phyloP scores from a whole-genome alignment of 1,284 basidiomycete genomes.

The Rhodotorula sp. region DNA sequence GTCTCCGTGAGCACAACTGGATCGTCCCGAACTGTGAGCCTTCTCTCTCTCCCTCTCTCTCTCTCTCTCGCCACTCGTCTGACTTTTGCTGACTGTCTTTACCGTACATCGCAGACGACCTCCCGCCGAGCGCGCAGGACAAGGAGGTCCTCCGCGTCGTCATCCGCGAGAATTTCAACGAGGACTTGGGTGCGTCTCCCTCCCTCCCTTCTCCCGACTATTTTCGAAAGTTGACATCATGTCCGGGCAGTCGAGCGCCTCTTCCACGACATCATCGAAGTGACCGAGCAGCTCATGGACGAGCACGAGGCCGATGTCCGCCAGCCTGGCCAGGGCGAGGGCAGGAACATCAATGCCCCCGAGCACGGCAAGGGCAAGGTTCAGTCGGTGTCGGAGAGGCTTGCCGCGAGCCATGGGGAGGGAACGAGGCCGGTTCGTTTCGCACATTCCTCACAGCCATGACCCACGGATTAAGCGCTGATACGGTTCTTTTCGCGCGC shows the following conservation, averaged over 20 bases:
- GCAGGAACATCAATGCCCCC: neutral
- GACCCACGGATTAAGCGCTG: no score
- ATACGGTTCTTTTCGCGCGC: no score
- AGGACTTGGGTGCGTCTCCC: constrained; percentile 28
- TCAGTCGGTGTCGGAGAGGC: constrained; percentile 13
- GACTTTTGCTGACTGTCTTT: neutral
- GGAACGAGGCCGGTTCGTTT: constrained; percentile 21
- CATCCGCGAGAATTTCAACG: constrained; percentile 68
- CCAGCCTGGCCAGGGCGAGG: constrained; percentile 6
- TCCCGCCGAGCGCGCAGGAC: constrained; percentile 67
- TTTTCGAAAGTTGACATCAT: neutral
- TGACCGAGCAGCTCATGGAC: constrained; percentile 35
- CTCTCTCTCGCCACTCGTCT: neutral
- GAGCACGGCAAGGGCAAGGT: neutral
- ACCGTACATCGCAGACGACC: constrained; percentile 58
- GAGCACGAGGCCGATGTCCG: constrained; percentile 24
- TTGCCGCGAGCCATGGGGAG: constrained; percentile 31
- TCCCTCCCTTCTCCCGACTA: no score
- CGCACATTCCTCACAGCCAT: neutral
- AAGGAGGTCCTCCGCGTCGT: constrained; percentile 83
- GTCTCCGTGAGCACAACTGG: constrained; percentile 74
- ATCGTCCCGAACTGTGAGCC: constrained; percentile 66
- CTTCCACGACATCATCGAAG: constrained; percentile 34
- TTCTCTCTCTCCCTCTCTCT: neutral
- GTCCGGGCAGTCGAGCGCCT: constrained; percentile 32